A percentile compares a stretch with the other conserved stretches of the same genome.
Conservation (phyloP, 805 yeast species). For the Tetrapisispora fleetii region DNA sequence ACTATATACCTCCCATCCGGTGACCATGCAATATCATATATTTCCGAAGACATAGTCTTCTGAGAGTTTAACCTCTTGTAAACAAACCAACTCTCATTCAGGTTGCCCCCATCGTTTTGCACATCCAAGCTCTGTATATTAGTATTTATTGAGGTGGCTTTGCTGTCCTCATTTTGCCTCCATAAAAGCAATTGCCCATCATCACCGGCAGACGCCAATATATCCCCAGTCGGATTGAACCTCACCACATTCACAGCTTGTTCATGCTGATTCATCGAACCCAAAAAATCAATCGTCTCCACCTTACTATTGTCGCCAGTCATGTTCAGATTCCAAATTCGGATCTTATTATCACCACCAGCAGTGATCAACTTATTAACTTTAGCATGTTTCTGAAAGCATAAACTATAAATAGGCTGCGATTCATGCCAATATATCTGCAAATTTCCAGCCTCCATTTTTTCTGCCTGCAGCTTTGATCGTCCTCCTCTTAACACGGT, state of each 20-base stretch:
- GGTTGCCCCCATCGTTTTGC: conserved; percentile 23
- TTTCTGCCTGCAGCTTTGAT: neutral
- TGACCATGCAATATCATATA: conserved; percentile 89
- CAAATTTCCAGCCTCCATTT: conserved; percentile 16
- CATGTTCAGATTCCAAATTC: conserved; percentile 39
- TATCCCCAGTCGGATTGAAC: conserved; percentile 56
- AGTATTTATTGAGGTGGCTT: neutral
- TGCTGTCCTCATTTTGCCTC: conserved; percentile 40
- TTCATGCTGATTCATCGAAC: conserved; percentile 78
- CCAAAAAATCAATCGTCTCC: conserved; percentile 58
- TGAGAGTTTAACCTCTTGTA: conserved; percentile 35
- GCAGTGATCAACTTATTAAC: conserved; percentile 55
- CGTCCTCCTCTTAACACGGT: too few species aligned
- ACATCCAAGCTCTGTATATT: neutral
- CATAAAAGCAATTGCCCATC: conserved; percentile 85
- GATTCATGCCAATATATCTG: conserved; percentile 42
- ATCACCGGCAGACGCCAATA: conserved; percentile 87
- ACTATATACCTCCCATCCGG: conserved; percentile 68
- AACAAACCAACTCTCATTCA: conserved; percentile 62
- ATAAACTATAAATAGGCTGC: conserved; percentile 61
- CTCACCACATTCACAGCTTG: conserved; percentile 91
- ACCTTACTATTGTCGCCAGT: conserved; percentile 16
- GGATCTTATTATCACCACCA: conserved; percentile 89
- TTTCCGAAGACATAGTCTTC: conserved; percentile 52
- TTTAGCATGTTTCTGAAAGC: conserved; percentile 41